Evolutionary conservation across 2,329 filamentous ascomycete genomes (phyloP).

Genomic region (Cladosporium sp.): DNA sequence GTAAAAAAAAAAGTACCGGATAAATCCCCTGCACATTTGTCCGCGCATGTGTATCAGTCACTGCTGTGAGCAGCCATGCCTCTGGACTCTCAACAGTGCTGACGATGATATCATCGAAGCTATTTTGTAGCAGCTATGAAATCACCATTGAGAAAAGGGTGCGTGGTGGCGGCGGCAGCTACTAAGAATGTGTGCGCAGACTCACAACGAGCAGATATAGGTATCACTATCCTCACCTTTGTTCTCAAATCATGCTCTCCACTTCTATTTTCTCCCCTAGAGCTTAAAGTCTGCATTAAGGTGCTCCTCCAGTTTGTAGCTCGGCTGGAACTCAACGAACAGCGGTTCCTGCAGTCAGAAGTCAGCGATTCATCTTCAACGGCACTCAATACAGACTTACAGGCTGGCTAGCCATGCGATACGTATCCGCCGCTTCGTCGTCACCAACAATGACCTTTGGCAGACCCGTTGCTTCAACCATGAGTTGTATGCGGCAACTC

Average conservation of each 20-base stretch:
- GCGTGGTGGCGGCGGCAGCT: no score
- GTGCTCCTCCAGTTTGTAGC: constrained; percentile 11
- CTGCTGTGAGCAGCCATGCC: no score
- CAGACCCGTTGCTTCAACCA: constrained; percentile 55
- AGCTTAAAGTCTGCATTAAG: constrained; percentile 10
- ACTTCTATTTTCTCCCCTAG: background rate
- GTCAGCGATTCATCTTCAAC: background rate
- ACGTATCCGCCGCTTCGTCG: constrained; percentile 48
- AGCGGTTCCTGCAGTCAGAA: constrained; percentile 29
- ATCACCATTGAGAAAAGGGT: no score
- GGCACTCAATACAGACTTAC: background rate
- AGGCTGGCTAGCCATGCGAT: constrained; percentile 39
- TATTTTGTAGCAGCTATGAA: no score
- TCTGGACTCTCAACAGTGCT: no score
- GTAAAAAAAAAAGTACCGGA: background rate
- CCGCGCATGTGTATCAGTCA: no score
- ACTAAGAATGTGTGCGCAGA: no score
- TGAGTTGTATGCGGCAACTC: constrained; percentile 60
- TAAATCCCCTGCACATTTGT: no score
- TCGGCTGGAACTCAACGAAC: constrained; percentile 44
- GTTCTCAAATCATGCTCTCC: no score
- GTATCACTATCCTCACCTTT: no score
- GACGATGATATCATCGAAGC: no score
- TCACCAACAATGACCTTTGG: constrained; percentile 48
- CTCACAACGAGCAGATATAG: no score